Evolutionary conservation across 202 grass and related monocot species (phyloP), one percentile per base, ranked within the genome.

Genomic region (Dendrocalamus latiflorus): DNA sequence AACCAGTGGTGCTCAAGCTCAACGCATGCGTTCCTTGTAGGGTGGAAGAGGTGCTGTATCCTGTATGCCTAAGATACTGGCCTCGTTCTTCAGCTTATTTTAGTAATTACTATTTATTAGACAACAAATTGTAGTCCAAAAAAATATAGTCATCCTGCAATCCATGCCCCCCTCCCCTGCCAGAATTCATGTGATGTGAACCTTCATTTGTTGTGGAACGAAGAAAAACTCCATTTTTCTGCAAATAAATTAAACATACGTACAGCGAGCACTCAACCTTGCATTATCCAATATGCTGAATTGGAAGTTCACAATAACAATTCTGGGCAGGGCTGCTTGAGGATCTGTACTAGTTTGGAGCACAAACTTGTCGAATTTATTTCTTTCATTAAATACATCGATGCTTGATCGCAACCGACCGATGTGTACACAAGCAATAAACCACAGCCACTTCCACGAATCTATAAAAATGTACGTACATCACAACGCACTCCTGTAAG

Each of bases 381-480:
- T 37, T 65, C n/a, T 67, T 41, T 1, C 69, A 72, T 16, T 30
- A 25, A 72, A 72, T 67, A 63, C 77, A 65, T 4, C n/a, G 37
- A 49, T 89, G 41, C 28, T 38, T 33, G 39, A 63, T 81, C 70
- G 8, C n/a, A 85, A 66, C 82, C 8, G 37, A n/a, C 6, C 28
- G 39, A 65, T 36, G n/a, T 20, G 6, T 15, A 20, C 65, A 33
- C 45, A 68, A 26, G 56, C 77, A 71, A 17, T 2, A 33, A 18
- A 77, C 3, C 30, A 30, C 30, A 30, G 30, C 65, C 21, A 77
- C 21, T 33, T 30, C 57, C 82, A 77, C 65, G 21, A 6, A 13
- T 16, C 8, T 15, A 26, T 26, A 22, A 59, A 79, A 64, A 74
- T 45, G 26, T 25, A 15, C 48, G n/a, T 59, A 58, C 59, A 58